A percentile compares a stretch with the other conserved stretches of the same genome.
phyloP scores from a whole-genome alignment of 768 basidiomycete species.

The Tricholoma saponaceum region DNA sequence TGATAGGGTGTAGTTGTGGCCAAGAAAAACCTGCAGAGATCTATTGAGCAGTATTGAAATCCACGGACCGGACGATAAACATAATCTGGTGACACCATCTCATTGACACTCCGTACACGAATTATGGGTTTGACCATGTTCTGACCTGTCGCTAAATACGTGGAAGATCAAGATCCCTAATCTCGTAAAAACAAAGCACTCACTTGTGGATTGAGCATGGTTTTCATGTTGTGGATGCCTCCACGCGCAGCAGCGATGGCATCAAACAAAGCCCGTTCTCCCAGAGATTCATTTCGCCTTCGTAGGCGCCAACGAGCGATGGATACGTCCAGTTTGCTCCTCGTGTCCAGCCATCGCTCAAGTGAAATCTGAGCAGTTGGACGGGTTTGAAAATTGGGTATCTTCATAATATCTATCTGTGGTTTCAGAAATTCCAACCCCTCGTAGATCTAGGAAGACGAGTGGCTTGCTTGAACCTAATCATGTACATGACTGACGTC shows the following conservation, averaged over 20 bases:
- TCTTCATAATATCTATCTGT: slow-evolving; percentile 23
- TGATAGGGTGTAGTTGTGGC: too few species aligned
- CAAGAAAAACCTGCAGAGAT: too few species aligned
- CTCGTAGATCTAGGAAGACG: slow-evolving; percentile 16
- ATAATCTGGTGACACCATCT: too few species aligned
- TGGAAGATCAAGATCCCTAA: neutral
- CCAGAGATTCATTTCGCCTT: neutral
- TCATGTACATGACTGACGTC: neutral
- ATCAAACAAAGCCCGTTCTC: neutral
- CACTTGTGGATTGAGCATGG: neutral
- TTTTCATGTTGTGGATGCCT: neutral
- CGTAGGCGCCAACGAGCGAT: slow-evolving; percentile 7
- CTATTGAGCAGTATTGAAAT: too few species aligned
- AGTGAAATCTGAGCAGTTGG: slow-evolving; percentile 21
- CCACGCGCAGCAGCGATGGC: neutral
- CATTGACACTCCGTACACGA: too few species aligned
- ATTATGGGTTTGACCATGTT: neutral
- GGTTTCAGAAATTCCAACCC: slow-evolving; percentile 22
- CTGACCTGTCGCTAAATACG: neutral
- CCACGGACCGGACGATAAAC: too few species aligned
- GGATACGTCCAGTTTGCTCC: neutral
- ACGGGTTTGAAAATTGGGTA: slow-evolving; percentile 15
- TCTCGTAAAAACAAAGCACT: too few species aligned
- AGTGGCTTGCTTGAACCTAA: neutral
- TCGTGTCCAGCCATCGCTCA: slow-evolving; percentile 14